phyloP scores from a whole-genome alignment of 306 rosid species.

The Prunus mume region DNA sequence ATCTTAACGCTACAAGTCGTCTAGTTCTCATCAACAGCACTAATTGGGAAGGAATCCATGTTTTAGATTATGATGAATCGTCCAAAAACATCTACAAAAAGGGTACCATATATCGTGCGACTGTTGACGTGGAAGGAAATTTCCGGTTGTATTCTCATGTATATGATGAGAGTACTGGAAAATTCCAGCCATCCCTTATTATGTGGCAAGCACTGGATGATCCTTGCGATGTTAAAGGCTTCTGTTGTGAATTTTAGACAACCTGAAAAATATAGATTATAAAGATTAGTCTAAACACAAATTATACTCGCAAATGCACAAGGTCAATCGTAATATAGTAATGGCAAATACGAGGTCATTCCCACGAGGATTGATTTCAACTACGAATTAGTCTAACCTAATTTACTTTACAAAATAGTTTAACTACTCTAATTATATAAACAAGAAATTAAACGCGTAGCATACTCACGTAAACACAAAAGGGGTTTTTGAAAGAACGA shows the following conservation, averaged over 20 bases:
- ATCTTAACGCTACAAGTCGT: background rate
- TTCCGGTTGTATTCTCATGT: constrained; percentile 5
- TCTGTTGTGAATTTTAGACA: background rate
- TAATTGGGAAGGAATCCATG: fast-evolving
- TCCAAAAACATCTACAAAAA: background rate
- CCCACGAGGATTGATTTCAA: too few species aligned
- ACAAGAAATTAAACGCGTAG: too few species aligned
- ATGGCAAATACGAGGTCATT: too few species aligned
- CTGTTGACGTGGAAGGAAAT: constrained; percentile 5
- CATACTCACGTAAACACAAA: too few species aligned
- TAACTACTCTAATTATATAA: too few species aligned
- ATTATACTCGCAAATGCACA: too few species aligned
- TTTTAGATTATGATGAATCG: background rate
- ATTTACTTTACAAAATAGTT: too few species aligned
- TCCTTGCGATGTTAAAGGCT: constrained; percentile 13
- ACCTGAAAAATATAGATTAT: too few species aligned
- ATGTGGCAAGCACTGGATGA: background rate
- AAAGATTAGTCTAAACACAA: too few species aligned
- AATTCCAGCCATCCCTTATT: background rate
- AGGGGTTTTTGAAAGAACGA: too few species aligned
- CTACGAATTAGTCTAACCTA: too few species aligned
- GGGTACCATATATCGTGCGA: background rate
- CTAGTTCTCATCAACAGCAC: background rate
- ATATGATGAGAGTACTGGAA: background rate
- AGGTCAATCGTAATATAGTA: too few species aligned